phyloP scores from a whole-genome alignment of 768 basidiomycete genomes.

The Dioszegia hungarica region DNA sequence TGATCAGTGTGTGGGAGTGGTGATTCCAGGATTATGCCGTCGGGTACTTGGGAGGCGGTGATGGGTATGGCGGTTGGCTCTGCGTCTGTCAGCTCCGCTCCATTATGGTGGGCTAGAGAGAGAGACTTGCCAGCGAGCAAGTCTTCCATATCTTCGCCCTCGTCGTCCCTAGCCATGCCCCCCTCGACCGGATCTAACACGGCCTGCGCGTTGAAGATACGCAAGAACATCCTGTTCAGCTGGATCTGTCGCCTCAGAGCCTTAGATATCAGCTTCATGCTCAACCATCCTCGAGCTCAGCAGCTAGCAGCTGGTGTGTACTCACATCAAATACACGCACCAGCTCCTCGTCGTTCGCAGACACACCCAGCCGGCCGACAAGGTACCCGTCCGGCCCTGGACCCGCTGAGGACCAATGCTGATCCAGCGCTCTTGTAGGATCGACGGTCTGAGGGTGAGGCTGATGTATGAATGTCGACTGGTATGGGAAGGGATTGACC shows the following conservation, averaged over 20 bases:
- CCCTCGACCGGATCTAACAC: background rate
- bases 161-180: conserved; percentile 3
- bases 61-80: conserved; percentile 7
- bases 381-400: conserved; percentile 29
- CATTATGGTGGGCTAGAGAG: background rate
- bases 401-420: conserved; percentile 29
- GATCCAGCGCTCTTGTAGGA: conserved; percentile 1
- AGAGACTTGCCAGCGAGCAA: conserved; percentile 10
- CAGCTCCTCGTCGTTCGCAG: conserved; percentile 6
- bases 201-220: conserved; percentile 11
- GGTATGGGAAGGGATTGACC: conserved; percentile 24
- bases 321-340: conserved; percentile 11
- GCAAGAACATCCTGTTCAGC: conserved; percentile 21
- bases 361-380: conserved; percentile 19
- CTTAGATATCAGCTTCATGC: conserved; percentile 4
- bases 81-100: background rate
- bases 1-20: background rate
- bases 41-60: background rate
- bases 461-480: conserved; percentile 18
- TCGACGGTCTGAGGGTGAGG: background rate
- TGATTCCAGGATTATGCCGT: background rate
- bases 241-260: conserved; percentile 14
- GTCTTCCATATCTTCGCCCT: conserved; percentile 13
- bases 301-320: too few relatives aligned
- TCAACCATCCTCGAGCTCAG: too few relatives aligned